These are phyloP conservation scores for Colletotrichum sp. DNA, from an alignment of 2,329 filamentous ascomycete species.

Conservation along the genomic window DNA sequence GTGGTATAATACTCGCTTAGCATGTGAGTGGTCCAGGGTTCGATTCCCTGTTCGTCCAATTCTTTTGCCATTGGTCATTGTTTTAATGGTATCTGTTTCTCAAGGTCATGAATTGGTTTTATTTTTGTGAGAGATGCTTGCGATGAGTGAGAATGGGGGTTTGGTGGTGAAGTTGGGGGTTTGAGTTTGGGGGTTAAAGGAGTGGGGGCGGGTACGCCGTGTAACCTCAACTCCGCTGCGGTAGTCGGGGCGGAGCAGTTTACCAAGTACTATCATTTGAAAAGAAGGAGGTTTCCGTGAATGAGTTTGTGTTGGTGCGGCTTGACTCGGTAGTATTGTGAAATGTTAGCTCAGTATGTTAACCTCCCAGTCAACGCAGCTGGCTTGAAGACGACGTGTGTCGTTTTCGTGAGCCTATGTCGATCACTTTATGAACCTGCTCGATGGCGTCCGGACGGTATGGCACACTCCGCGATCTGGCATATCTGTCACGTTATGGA, in stretches of 20 bases:
- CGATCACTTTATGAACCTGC: neutral
- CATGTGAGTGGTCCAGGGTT: neutral
- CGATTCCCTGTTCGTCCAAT: neutral
- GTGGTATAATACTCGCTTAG: constrained; percentile 3
- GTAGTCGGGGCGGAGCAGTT: neutral
- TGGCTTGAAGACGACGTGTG: too few species aligned
- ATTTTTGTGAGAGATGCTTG: neutral
- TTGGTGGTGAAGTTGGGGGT: neutral
- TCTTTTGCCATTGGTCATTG: neutral
- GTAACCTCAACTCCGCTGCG: neutral
- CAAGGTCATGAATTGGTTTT: fast-evolving
- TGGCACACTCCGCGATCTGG: neutral
- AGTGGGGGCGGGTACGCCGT: neutral
- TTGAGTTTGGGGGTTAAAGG: neutral
- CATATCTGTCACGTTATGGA: neutral
- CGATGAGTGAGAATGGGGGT: neutral
- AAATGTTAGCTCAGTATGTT: too few species aligned
- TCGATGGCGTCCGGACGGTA: neutral
- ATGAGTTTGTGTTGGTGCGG: neutral
- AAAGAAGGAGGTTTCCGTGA: fast-evolving
- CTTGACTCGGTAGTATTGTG: neutral
- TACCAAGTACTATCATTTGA: neutral
- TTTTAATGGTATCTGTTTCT: neutral
- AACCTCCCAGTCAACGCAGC: too few species aligned
- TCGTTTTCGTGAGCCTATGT: neutral